A percentile compares a stretch with the other conserved stretches of the same genome.
Conservation (phyloP, 2,329 filamentous ascomycete species). For the Phialocephala sp. region DNA sequence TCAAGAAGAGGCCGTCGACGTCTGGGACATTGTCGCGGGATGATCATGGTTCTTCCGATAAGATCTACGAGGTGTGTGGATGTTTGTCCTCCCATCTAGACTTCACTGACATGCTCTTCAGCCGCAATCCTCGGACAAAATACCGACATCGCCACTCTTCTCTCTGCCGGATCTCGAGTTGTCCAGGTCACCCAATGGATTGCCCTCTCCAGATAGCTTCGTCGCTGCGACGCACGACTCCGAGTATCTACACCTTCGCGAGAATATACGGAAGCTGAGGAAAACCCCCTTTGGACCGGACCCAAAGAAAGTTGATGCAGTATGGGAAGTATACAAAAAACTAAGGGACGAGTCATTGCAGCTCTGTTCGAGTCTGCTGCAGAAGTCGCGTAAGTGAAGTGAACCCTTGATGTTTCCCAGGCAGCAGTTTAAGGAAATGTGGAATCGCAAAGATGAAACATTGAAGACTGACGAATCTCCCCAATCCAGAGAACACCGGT, state of each 20-base stretch:
- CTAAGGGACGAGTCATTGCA: constrained; percentile 48
- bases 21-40: constrained; percentile 20
- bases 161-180: constrained; percentile 32
- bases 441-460: neutral
- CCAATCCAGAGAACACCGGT: constrained; percentile 28
- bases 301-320: constrained; percentile 48
- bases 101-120: constrained; percentile 20
- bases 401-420: constrained; percentile 1
- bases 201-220: constrained; percentile 37
- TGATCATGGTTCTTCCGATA: constrained; percentile 25
- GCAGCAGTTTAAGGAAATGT: constrained; percentile 10
- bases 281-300: constrained; percentile 32
- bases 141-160: constrained; percentile 28
- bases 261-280: constrained; percentile 36
- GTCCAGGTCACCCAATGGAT: constrained; percentile 26
- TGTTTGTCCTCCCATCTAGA: neutral
- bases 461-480: constrained; percentile 10
- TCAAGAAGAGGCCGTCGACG: constrained; percentile 25
- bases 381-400: constrained; percentile 49
- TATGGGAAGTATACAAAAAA: constrained; percentile 52
- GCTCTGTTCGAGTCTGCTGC: constrained; percentile 49
- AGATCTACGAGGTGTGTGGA: constrained; percentile 27
- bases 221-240: constrained; percentile 35
- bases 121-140: constrained; percentile 32
- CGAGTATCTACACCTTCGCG: constrained; percentile 40